Conservation (phyloP, 2,329 filamentous ascomycete genomes). For the Pseudogymnoascus sp. region DNA sequence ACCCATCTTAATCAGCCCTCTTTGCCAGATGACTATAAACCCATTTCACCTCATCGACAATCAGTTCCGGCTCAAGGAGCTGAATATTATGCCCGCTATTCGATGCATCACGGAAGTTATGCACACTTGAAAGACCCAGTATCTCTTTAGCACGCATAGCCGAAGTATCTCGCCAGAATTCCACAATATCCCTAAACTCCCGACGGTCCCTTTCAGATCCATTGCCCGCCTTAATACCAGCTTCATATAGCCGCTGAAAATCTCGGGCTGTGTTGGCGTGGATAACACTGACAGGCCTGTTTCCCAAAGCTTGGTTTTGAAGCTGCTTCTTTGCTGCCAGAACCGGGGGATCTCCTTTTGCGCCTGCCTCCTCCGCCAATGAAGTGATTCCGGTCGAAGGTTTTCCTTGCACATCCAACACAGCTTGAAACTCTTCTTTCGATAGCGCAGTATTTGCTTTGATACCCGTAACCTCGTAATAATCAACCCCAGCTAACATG, state of each 20-base stretch:
- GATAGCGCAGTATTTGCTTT: constrained; percentile 9
- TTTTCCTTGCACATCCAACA: background rate
- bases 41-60: constrained; percentile 17
- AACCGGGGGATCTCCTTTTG: background rate
- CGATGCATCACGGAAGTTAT: constrained; percentile 2
- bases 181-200: constrained; percentile 6
- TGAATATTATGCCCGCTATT: constrained; percentile 18
- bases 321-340: constrained; percentile 17
- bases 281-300: constrained; percentile 15
- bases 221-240: constrained; percentile 14
- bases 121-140: constrained; percentile 11
- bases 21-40: background rate
- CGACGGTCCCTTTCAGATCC: constrained; percentile 13
- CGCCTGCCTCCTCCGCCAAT: constrained; percentile 12
- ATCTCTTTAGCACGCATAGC: constrained; percentile 11
- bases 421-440: constrained; percentile 7
- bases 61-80: constrained; percentile 14
- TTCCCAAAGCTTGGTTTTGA: constrained; percentile 13
- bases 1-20: background rate
- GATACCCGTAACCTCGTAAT: background rate
- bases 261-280: constrained; percentile 12
- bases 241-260: constrained; percentile 15
- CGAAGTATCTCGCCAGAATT: constrained; percentile 3
- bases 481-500: constrained; percentile 9
- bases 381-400: constrained; percentile 2